Evolutionary conservation across 2,329 filamentous ascomycete genomes (phyloP).

Genomic region (Aureobasidium musti): DNA sequence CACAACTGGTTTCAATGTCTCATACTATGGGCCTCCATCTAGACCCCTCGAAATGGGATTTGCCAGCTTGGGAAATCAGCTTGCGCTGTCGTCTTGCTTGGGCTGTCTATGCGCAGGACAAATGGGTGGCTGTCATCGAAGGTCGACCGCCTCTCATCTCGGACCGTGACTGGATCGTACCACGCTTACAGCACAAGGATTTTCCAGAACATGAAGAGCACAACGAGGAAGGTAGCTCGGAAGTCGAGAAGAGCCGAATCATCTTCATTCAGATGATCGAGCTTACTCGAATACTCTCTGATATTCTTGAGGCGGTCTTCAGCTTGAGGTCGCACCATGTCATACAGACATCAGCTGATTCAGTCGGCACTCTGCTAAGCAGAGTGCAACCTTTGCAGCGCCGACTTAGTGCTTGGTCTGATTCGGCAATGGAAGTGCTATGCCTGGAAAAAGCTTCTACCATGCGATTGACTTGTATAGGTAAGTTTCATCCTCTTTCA

Average conservation of each 20-base stretch:
- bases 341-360: conserved; percentile 32
- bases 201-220: conserved; percentile 40
- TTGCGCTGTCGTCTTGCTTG: conserved; percentile 39
- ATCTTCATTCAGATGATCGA: conserved; percentile 39
- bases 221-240: conserved; percentile 37
- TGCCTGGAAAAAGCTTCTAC: conserved; percentile 36
- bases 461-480: conserved; percentile 40
- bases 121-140: conserved; percentile 37
- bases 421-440: conserved; percentile 35
- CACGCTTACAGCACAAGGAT: conserved; percentile 34
- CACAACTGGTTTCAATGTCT: conserved; percentile 44
- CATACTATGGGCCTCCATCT: conserved; percentile 46
- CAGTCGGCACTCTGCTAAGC: conserved; percentile 33
- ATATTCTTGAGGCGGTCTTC: conserved; percentile 35
- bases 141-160: conserved; percentile 37
- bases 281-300: conserved; percentile 35
- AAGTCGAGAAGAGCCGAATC: conserved; percentile 37
- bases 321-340: conserved; percentile 33
- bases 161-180: conserved; percentile 37
- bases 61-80: conserved; percentile 39
- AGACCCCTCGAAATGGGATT: conserved; percentile 37
- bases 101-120: conserved; percentile 39
- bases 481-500: conserved; percentile 32
- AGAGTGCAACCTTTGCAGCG: conserved; percentile 37
- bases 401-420: conserved; percentile 36